Evolutionary conservation across 768 basidiomycete species (phyloP).

Genomic region (Cubamyces lactineus): DNA sequence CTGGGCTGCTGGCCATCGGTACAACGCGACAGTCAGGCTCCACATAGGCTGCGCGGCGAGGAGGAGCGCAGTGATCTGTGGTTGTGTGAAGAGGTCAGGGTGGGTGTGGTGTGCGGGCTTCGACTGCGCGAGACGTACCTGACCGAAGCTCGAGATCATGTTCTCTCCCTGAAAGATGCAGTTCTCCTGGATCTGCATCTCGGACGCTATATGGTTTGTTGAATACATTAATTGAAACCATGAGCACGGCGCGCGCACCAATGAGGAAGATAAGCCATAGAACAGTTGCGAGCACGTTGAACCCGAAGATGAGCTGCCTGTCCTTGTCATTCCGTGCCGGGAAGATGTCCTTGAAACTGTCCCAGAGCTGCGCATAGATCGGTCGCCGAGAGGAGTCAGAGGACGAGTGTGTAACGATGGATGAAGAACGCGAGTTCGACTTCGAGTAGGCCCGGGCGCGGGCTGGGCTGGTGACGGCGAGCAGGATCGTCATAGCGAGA

Average conservation of each 20-base stretch:
- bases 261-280: slow-evolving; percentile 30
- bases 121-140: slow-evolving; percentile 17
- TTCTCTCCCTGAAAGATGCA: slow-evolving; percentile 32
- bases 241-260: slow-evolving; percentile 14
- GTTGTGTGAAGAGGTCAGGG: background rate
- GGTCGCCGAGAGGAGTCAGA: background rate
- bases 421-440: slow-evolving; percentile 9
- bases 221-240: background rate
- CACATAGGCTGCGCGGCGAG: slow-evolving; percentile 31
- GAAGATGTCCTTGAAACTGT: background rate
- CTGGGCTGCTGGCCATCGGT: slow-evolving; percentile 18
- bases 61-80: slow-evolving; percentile 31
- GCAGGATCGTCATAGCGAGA: slow-evolving; percentile 26
- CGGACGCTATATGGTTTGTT: slow-evolving; percentile 24
- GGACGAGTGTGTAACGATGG: slow-evolving; percentile 2
- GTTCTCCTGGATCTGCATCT: slow-evolving; percentile 28
- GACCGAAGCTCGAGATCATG: slow-evolving; percentile 30
- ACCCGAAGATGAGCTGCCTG: slow-evolving; percentile 21
- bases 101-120: background rate
- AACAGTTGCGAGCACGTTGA: slow-evolving; percentile 18
- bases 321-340: slow-evolving; percentile 15
- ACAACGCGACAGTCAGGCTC: slow-evolving; percentile 31
- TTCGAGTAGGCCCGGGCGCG: slow-evolving; percentile 13
- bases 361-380: slow-evolving; percentile 1
- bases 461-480: slow-evolving; percentile 26